Evolutionary conservation across 352 stramenopile genomes (phyloP).

Genomic region (Pythium sp.): DNA sequence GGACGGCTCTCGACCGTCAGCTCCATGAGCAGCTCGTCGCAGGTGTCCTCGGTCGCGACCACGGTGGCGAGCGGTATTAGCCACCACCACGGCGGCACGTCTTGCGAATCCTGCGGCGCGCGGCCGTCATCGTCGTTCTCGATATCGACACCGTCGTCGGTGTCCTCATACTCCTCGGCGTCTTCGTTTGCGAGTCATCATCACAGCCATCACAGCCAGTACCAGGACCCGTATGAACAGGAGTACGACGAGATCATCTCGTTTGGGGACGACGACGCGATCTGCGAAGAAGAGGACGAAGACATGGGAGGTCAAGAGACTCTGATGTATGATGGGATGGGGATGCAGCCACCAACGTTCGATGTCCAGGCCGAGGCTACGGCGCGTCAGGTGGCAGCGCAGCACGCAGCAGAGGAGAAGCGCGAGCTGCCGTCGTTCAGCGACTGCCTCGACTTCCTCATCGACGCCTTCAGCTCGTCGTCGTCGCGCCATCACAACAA

Average conservation of each 20-base stretch:
- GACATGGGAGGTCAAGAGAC: background rate
- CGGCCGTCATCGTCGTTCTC: background rate
- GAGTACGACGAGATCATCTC: constrained; percentile 16
- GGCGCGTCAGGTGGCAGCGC: background rate
- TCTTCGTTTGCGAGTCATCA: background rate
- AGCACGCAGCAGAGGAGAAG: background rate
- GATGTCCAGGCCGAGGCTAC: constrained; percentile 7
- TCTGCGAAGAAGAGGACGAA: constrained; percentile 5
- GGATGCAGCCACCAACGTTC: constrained; percentile 3
- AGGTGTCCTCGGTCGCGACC: background rate
- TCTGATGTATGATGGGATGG: background rate
- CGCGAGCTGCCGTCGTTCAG: constrained; percentile 16
- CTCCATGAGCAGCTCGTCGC: background rate
- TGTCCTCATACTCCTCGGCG: background rate
- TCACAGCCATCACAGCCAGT: background rate
- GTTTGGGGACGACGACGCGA: constrained; percentile 12
- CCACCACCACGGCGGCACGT: background rate
- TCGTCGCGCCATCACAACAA: constrained; percentile 4
- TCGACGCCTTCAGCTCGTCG: constrained; percentile 13
- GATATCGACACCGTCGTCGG: constrained; percentile 1
- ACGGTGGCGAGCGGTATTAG: background rate
- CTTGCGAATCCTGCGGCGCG: constrained; percentile 5
- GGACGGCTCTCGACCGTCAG: constrained; percentile 4
- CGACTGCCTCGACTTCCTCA: constrained; percentile 18
- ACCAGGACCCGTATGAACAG: background rate